Conservation (phyloP, 257 asterid species). For the Oldenlandia corymbosa region DNA sequence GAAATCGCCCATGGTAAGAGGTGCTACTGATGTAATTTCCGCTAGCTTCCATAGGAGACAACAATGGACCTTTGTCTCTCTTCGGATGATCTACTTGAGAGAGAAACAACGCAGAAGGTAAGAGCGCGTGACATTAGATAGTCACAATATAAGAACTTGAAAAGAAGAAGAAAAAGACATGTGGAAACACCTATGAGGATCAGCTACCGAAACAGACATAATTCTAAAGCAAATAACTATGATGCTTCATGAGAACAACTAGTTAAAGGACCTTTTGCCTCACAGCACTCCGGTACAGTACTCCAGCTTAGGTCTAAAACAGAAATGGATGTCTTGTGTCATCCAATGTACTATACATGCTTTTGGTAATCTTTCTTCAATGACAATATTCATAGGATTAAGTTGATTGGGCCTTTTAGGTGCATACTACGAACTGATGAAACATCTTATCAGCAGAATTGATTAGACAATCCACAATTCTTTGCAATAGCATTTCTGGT, state of each 20-base stretch:
- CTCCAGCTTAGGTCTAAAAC: not conserved
- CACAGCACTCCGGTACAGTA: not conserved
- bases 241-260: not conserved
- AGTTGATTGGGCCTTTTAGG: not conserved
- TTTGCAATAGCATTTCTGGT: not conserved
- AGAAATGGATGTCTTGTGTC: not conserved
- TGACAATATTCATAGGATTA: not conserved
- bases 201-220: not conserved
- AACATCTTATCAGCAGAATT: not conserved
- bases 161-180: conserved; percentile 1
- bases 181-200: not conserved
- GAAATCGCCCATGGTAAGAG: conserved; percentile 14
- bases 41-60: conserved; percentile 14
- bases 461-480: too few species aligned
- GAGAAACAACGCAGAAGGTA: conserved; percentile 3
- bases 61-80: conserved; percentile 10
- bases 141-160: not conserved
- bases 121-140: not conserved
- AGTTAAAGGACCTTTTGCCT: not conserved
- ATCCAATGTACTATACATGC: not conserved
- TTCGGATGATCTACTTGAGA: conserved; percentile 12
- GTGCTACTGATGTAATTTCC: conserved; percentile 22
- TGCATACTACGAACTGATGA: not conserved
- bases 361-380: not conserved
- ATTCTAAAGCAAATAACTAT: not conserved